A percentile compares a stretch with the other conserved stretches of the same genome.
These are phyloP conservation scores for Melaleuca quinquenervia DNA, from an alignment of 345 rosid species.

Conservation along the genomic window DNA sequence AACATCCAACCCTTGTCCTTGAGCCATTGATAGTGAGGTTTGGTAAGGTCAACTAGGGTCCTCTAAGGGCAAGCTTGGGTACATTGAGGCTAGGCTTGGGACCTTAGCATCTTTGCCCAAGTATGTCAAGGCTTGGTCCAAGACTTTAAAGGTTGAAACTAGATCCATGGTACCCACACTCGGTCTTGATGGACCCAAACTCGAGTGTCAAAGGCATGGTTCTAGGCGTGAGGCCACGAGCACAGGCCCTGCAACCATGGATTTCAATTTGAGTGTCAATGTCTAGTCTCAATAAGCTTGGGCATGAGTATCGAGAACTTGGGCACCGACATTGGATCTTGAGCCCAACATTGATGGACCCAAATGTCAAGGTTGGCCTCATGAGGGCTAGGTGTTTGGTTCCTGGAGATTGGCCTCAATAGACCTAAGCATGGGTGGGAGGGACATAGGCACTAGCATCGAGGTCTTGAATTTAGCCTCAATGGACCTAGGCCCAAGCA, in stretches of 20 bases:
- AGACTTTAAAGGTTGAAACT: background rate
- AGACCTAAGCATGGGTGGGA: too few relatives aligned
- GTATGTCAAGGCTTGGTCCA: background rate
- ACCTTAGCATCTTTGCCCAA: rapidly evolving
- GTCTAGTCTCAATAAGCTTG: rapidly evolving
- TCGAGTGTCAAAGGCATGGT: rapidly evolving
- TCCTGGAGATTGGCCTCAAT: too few relatives aligned
- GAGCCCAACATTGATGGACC: too few relatives aligned
- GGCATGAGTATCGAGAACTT: too few relatives aligned
- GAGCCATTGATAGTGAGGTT: background rate
- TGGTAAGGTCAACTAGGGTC: background rate
- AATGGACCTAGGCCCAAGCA: too few relatives aligned
- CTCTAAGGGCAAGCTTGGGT: background rate
- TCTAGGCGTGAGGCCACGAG: background rate
- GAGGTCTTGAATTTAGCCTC: too few relatives aligned
- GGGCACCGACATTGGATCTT: too few relatives aligned
- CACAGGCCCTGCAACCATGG: background rate
- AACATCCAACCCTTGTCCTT: background rate
- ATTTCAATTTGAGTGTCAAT: rapidly evolving
- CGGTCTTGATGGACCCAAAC: background rate
- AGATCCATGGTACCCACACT: rapidly evolving
- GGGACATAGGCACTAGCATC: too few relatives aligned
- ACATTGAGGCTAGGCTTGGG: background rate
- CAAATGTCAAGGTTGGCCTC: too few relatives aligned
- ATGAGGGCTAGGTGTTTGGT: too few relatives aligned